phyloP scores from a whole-genome alignment of 2,329 filamentous ascomycete genomes.

The Corinectria fuckeliana region DNA sequence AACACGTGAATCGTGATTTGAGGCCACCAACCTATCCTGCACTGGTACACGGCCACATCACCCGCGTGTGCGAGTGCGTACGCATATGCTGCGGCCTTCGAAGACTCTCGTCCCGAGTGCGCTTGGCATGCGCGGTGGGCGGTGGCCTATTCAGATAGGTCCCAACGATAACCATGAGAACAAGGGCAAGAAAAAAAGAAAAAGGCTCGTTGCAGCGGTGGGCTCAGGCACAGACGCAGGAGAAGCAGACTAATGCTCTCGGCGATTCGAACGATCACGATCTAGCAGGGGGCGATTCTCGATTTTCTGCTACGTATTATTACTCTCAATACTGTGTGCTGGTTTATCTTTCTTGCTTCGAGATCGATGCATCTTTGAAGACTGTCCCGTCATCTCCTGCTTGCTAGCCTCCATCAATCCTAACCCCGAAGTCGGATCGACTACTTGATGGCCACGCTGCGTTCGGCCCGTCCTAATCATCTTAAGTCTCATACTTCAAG shows the following conservation, averaged over 20 bases:
- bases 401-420: background rate
- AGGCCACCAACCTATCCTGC: no score
- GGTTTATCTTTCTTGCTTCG: background rate
- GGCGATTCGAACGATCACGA: constrained; percentile 8
- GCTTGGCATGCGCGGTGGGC: constrained; percentile 5
- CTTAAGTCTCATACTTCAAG: no score
- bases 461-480: background rate
- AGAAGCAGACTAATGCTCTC: constrained; percentile 5
- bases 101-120: background rate
- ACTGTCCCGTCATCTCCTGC: background rate
- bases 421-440: background rate
- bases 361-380: background rate
- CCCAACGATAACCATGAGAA: background rate
- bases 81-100: background rate
- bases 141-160: background rate
- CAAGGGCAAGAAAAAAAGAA: background rate
- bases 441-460: constrained; percentile 3
- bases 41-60: constrained; percentile 8
- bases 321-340: background rate
- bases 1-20: background rate
- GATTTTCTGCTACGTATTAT: background rate
- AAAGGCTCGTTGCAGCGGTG: background rate
- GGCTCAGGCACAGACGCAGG: constrained; percentile 9
- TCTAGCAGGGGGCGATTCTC: background rate
- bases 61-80: background rate